phyloP scores from a whole-genome alignment of 176 grass and related monocot genomes.

The Themeda triandra region DNA sequence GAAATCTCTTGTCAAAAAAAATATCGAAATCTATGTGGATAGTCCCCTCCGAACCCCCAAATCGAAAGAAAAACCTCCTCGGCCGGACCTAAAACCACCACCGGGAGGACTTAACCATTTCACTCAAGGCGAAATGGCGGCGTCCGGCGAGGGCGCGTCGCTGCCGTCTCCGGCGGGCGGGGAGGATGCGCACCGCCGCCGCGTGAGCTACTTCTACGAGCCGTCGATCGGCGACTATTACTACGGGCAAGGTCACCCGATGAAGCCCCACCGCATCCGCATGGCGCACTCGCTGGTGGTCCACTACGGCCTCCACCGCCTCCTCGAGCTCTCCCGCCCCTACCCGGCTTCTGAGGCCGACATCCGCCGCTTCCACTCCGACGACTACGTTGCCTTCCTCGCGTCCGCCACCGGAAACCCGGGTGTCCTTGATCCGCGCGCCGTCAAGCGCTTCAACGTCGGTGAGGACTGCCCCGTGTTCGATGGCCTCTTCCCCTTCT shows the following conservation, averaged over 20 bases:
- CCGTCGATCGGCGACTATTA: constrained; percentile 90
- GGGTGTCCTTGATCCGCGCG: constrained; percentile 15
- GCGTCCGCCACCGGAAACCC: constrained; percentile 47
- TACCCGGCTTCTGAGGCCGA: constrained; percentile 61
- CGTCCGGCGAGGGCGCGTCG: constrained; percentile 60
- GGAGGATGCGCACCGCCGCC: constrained; percentile 41
- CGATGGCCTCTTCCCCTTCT: constrained; percentile 82
- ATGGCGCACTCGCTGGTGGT: constrained; percentile 90
- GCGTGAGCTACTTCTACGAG: constrained; percentile 97
- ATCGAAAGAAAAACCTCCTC: not conserved
- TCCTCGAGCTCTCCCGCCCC: constrained; percentile 69
- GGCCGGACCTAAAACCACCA: not conserved
- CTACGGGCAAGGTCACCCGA: constrained; percentile 94
- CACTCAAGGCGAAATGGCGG: constrained; percentile 39
- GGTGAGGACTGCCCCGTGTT: constrained; percentile 94
- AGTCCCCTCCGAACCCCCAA: not conserved
- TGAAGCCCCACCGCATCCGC: constrained; percentile 94
- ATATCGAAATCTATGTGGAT: no score
- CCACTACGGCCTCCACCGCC: constrained; percentile 84
- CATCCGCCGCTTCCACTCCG: constrained; percentile 82
- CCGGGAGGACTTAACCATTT: not conserved
- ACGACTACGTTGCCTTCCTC: constrained; percentile 75
- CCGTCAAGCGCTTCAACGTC: constrained; percentile 80
- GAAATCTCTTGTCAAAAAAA: no score
- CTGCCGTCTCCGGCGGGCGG: constrained; percentile 52